Evolutionary conservation across 164 flowering plant genomes (phyloP), one percentile per base, ranked within the genome.

Genomic region (Aristolochia fimbriata): DNA sequence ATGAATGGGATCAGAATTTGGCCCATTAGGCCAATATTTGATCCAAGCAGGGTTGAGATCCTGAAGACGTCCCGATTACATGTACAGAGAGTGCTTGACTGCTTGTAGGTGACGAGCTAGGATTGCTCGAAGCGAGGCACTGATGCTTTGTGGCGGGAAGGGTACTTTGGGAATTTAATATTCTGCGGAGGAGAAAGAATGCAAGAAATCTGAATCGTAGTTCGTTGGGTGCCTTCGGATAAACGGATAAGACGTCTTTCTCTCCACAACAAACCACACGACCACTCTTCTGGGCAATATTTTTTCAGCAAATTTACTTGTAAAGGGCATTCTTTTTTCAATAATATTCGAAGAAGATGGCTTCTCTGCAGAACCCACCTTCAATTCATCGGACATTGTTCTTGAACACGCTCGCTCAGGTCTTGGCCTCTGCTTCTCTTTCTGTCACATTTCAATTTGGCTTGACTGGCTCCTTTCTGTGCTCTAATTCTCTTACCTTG

Each of bases 291-390:
- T 17, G 20, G 22, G 52, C 52, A 49, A 49, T 20, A 49, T 17
- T 17, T 17, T 11, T 49, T 20, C 4, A 17, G 19, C 22, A 15
- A 17, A 17, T 49, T 20, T 49, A 17, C n/a, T 49, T 11, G 1
- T 49, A 17, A 6, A 49, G 8, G 19, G 16, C 52, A 12, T 49
- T 27, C n/a, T 49, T 49, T 49, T 20, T 49, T 2, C 52, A 49
- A 17, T 17, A 49, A 17, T 49, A 49, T 30, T 56, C n/a, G 41
- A 21, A 11, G 53, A 62, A 52, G 57, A 83, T 81, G 88, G 82
- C 76, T 54, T 76, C 78, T 55, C 68, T 83, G 65, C 81, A 70
- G 58, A 71, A 62, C 58, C 67, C 78, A n/a, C 75, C 80, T 61
- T 58, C 80, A 43, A 56, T 71, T 48, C 79, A 81, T 49, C 71